Evolutionary conservation across 305 asterid species (phyloP), one percentile per base, ranked within the genome.

Genomic region (Lippia alba): DNA sequence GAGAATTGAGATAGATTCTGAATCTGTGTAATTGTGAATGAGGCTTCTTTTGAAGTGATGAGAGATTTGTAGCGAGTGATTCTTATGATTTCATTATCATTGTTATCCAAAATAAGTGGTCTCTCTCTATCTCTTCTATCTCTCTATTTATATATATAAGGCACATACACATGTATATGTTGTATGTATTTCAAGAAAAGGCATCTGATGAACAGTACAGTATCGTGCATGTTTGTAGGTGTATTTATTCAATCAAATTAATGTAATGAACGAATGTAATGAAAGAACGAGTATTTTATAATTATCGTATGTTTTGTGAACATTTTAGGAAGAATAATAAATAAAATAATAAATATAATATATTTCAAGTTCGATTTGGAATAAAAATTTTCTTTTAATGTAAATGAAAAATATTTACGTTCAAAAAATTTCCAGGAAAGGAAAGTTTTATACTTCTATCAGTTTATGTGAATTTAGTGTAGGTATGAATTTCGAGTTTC

Each of bases 41-140:
- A 33, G 62, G 14, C 14, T 44, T 39, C 41, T 40, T 40, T 61
- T 33, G 7, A 53, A 55, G 61, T 41, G 40, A 54, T 20, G 36
- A 15, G 70, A 36, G 30, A 3, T 24, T 17, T 61, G 57, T 60
- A 45, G 61, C 34, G 36, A 45, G 61, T 49, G 36, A 17, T 16
- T 63, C 41, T 20, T n/a, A 45, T 72, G 66, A 65, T 65, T 48
- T 20, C 55, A n/a, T 59, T 24, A 15, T 59, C 48, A 56, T 59
- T 6, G 17, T 39, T 5, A 17, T 39, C 51, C 34, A 36, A 61
- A 36, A 61, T 36, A 39, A 36, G 50, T 39, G 44, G 45, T 58
- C 8, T 32, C 45, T 58, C n/a, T 6, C 49, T 44, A 14, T 44
- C 49, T 44, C 49, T 44, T 44, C 49, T 44, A 1, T 44, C 12